Percentiles rank a stretch among this genome's conserved stretches.
Conservation (phyloP, 1,284 basidiomycete species). For the Gymnopus androsaceus region DNA sequence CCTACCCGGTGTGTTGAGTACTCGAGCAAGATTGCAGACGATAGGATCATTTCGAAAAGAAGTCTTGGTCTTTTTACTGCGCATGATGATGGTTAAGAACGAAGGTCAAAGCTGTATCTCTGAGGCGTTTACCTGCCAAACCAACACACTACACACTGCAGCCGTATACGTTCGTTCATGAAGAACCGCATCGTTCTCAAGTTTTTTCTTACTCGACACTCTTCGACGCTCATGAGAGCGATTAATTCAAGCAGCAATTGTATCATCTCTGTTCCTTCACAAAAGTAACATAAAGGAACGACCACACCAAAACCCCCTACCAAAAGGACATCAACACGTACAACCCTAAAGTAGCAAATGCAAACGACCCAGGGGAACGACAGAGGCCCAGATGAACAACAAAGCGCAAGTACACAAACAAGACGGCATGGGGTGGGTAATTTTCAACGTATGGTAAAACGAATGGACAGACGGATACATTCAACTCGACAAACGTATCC, state of each 20-base stretch:
- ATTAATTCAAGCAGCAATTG: slow-evolving; percentile 34
- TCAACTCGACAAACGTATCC: slow-evolving; percentile 13
- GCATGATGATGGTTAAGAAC: too few species aligned
- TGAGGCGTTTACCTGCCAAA: too few species aligned
- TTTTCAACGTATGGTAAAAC: slow-evolving; percentile 32
- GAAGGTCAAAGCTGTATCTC: too few species aligned
- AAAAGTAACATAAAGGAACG: slow-evolving; percentile 62
- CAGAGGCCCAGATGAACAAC: slow-evolving; percentile 35
- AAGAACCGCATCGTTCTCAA: too few species aligned
- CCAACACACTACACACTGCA: too few species aligned
- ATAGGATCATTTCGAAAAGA: too few species aligned
- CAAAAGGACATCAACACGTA: slow-evolving; percentile 31
- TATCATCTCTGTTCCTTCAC: slow-evolving; percentile 59
- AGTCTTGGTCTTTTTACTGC: too few species aligned
- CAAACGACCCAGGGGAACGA: slow-evolving; percentile 24
- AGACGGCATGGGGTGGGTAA: slow-evolving; percentile 23
- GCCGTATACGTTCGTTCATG: too few species aligned
- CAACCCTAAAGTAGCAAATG: slow-evolving; percentile 18
- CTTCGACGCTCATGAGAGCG: too few species aligned
- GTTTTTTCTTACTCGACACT: too few species aligned
- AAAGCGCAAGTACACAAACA: slow-evolving; percentile 28
- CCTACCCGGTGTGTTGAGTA: too few species aligned
- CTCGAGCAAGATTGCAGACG: too few species aligned
- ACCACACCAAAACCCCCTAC: slow-evolving; percentile 56
- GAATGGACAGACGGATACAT: slow-evolving; percentile 25